Conservation (phyloP, 1,284 basidiomycete genomes). For the Clitocybe nebularis region DNA sequence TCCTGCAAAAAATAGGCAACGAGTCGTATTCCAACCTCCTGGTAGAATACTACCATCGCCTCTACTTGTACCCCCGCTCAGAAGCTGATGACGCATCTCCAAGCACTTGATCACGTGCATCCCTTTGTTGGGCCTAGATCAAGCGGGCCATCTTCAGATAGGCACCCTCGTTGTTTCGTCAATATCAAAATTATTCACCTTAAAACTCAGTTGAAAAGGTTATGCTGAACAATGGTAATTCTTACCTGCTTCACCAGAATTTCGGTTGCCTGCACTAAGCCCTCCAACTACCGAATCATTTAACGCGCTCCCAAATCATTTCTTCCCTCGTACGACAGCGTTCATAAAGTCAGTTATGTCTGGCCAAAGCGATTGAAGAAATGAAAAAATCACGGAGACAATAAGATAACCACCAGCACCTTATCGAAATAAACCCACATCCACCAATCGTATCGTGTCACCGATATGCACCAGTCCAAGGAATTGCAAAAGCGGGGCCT, state of each 20-base stretch:
- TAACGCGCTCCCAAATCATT: constrained; percentile 86
- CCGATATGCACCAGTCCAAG: constrained; percentile 97
- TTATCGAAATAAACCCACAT: constrained; percentile 98
- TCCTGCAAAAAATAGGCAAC: constrained; percentile 73
- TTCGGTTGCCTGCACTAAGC: constrained; percentile 91
- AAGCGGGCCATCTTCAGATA: constrained; percentile 69
- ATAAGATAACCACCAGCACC: constrained; percentile 86
- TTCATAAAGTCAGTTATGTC: constrained; percentile 86
- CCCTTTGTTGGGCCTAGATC: constrained; percentile 85
- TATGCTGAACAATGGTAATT: too few species aligned
- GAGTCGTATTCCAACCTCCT: constrained; percentile 91
- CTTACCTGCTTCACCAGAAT: constrained; percentile 90
- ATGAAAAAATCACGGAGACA: too few species aligned
- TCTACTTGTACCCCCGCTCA: constrained; percentile 91
- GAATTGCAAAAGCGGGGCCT: constrained; percentile 91
- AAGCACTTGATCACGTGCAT: constrained; percentile 81
- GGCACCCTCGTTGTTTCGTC: constrained; percentile 86
- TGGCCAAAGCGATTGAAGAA: too few species aligned
- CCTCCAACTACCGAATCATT: constrained; percentile 94
- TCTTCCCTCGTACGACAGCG: constrained; percentile 92
- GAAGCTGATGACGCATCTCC: constrained; percentile 83
- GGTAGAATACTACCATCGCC: constrained; percentile 98
- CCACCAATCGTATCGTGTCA: constrained; percentile 96
- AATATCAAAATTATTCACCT: constrained; percentile 89
- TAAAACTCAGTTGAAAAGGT: too few species aligned